A percentile compares a stretch with the other conserved stretches of the same genome.
Conservation (phyloP, 1,284 basidiomycete genomes). For the Apiotrichum siamense region DNA sequence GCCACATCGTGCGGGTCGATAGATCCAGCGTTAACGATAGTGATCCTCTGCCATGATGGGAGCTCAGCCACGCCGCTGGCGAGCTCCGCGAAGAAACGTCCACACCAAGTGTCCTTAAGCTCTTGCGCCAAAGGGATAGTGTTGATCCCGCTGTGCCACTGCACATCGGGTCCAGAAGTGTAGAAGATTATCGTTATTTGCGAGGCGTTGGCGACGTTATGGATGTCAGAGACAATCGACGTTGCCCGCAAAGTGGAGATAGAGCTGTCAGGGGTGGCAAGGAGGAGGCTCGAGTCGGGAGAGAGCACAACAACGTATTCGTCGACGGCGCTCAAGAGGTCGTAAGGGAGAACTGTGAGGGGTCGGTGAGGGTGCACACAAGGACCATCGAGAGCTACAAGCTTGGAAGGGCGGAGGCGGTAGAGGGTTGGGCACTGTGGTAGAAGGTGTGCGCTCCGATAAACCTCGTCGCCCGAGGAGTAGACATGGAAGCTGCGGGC, state of each 20-base stretch:
- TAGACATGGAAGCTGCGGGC: neutral
- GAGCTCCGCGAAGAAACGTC: conserved; percentile 5
- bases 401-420: neutral
- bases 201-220: neutral
- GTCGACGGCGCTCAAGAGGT: neutral
- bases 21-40: conserved; percentile 3
- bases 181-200: conserved; percentile 1
- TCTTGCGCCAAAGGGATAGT: neutral
- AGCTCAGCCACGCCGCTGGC: neutral
- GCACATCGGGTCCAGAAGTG: neutral
- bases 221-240: neutral
- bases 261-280: neutral
- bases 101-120: neutral
- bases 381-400: conserved; percentile 1
- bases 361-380: neutral
- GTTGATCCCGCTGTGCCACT: neutral
- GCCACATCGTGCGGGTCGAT: neutral
- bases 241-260: neutral
- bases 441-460: neutral
- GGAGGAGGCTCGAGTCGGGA: neutral
- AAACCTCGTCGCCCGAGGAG: neutral
- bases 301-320: neutral
- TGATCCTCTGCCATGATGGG: neutral
- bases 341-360: conserved; percentile 3
- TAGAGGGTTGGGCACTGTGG: conserved; percentile 3